Base-by-base conservation (phyloP, 441 rosid genomes). In the Brassica hybrid region DNA sequence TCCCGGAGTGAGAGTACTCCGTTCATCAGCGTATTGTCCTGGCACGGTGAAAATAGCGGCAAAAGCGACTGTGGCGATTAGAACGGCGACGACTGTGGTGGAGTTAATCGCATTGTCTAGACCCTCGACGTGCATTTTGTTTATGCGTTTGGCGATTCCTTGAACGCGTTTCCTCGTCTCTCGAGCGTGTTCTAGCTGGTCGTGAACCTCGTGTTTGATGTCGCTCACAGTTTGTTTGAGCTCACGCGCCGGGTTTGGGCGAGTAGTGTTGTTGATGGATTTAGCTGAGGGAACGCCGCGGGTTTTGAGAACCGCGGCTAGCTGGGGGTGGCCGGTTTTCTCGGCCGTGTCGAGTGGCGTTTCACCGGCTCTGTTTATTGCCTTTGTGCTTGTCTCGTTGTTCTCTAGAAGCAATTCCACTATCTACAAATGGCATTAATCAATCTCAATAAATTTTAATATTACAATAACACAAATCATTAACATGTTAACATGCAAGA, bases 31-130 rank as follows among this genome's bases (percentile, higher is more conserved):
- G 14, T 83, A 87, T 74, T 85, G 89, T 43, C 89, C 89, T 0
- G 90, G 92, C 56, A 89, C 82, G 45, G 70, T 87, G 80, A 89
- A 89, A 67, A 89, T 89, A 21, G 91, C 90, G 12, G 90, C 91
- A 43, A 87, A 89, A 2, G 93, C 90, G 17, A 87, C 87, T 0
- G 91, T 85, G 19, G 91, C 88, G 64, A 89, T 87, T 57, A 89
- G 84, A 73, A 89, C 89, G 4, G 91, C 93, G 2, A 87, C 91
- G 50, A 89, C 84, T 1, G 91, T 89, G 25, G 85, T 85, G 78
- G 93, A 89, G 85, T 67, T 89, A 75, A 86, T 86, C 0, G 91
- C 91, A 12, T 89, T 87, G 75, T 89, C 88, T 6, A 89, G 86
- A 56, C 93, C 88, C 72, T 87, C 89, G 0, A 77, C 34, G 56